A percentile compares a stretch with the other conserved stretches of the same genome.
phyloP scores from a whole-genome alignment of 805 yeast genomes.

The Ogataea corticis region DNA sequence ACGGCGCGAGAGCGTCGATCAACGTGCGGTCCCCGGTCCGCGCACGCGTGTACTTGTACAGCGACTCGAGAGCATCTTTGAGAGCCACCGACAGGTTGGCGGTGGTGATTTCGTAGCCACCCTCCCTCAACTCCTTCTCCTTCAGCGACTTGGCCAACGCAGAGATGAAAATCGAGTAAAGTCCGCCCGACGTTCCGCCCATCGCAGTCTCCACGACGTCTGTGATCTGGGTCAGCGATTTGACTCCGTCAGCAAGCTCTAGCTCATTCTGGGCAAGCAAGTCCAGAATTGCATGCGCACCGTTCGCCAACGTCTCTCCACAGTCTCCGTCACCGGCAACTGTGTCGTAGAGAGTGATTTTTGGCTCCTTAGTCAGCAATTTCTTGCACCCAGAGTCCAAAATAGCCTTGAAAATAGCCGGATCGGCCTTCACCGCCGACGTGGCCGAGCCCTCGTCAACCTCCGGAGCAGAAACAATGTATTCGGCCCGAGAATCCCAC shows the following conservation, averaged over 20 bases:
- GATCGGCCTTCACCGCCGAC: constrained; percentile 32
- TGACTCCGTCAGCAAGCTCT: constrained; percentile 49
- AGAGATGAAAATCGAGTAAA: constrained; percentile 81
- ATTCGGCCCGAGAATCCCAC: constrained; percentile 24
- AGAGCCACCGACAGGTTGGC: constrained; percentile 50
- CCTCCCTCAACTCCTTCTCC: constrained; percentile 39
- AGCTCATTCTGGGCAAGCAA: constrained; percentile 45
- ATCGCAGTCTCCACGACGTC: constrained; percentile 81
- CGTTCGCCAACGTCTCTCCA: constrained; percentile 85
- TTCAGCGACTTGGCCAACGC: constrained; percentile 61
- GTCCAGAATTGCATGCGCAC: constrained; percentile 69
- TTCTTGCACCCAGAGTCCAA: constrained; percentile 51
- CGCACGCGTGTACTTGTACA: constrained; percentile 86
- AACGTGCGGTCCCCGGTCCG: constrained; percentile 86
- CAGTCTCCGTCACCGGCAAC: constrained; percentile 97
- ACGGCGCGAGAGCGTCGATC: constrained; percentile 87
- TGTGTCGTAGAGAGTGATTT: constrained; percentile 81
- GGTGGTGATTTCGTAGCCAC: constrained; percentile 33
- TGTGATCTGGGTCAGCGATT: constrained; percentile 68
- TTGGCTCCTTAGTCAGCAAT: constrained; percentile 69
- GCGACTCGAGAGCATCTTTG: constrained; percentile 61
- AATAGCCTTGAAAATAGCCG: constrained; percentile 33
- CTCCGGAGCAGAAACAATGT: constrained; percentile 32
- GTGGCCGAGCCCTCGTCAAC: constrained; percentile 34
- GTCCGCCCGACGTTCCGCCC: constrained; percentile 98